Evolutionary conservation across 768 basidiomycete species (phyloP), one percentile per base, ranked within the genome.

Genomic region (Leucosporidium yakuticum): DNA sequence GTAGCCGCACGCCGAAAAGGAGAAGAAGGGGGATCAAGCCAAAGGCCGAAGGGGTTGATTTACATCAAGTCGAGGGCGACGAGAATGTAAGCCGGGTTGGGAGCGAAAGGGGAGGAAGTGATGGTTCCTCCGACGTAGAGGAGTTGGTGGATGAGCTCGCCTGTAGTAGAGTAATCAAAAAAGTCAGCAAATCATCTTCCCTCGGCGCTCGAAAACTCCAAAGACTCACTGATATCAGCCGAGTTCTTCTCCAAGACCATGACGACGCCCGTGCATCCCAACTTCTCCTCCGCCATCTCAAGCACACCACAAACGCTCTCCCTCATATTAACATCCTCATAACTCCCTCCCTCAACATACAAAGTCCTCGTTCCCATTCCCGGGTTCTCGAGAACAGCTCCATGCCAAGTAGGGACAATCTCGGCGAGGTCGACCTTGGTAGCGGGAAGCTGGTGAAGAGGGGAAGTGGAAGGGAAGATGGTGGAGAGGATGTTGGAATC

Each of bases 81-180:
- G 56, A 93, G 85, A 44, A 93, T 84, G 77, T 87, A 91, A 23
- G 86, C 85, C 34, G 87, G 83, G 76, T 90, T 85, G 67, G 88
- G 85, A 74, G 85, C 82, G 82, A 88, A 90, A 32, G 85, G 85
- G 76, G 85, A 86, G 63, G 89, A 89, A 62, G 92, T 87, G 63
- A 92, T 87, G 55, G 84, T 85, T 65, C 89, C 91, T 69, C 91
- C 91, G 64, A 93, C 88, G 80, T 94, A 95, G 88, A 93, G 89
- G 70, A 95, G 83, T 60, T 90, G 88, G 77, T 95, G 91, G 36
- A 94, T 81, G 67, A 92, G 81, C 74, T 85, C 84, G 73, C 87
- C 77, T 71, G 47, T 39, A 12, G 34, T 5, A 12, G 5, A 6
- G 34, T 36, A 21, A 4, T 17, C 25, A 27, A 21, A 14, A 21